These are phyloP conservation scores for Fusarium sp. DNA, from an alignment of 2,329 filamentous ascomycete genomes.

Conservation along the genomic window DNA sequence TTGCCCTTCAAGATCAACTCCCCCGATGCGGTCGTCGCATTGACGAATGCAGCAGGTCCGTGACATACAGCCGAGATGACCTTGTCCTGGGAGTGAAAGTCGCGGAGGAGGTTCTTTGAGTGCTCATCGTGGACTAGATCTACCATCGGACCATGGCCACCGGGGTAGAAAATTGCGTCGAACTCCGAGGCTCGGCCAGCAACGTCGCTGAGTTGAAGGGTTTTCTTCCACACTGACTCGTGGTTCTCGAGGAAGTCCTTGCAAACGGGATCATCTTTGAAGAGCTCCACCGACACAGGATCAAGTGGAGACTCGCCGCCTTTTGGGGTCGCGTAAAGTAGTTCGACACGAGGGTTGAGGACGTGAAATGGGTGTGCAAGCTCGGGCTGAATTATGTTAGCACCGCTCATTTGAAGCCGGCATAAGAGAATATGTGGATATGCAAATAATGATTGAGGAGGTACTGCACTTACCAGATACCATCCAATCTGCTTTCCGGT, in stretches of 20 bases:
- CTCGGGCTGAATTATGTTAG: neutral
- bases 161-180: neutral
- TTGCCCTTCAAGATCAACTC: neutral
- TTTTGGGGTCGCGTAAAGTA: neutral
- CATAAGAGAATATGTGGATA: accelerated
- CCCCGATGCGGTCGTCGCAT: neutral
- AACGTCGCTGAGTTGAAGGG: neutral
- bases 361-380: neutral
- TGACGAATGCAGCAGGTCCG: neutral
- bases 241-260: neutral
- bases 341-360: neutral
- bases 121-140: neutral
- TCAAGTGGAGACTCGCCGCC: constrained; percentile 2
- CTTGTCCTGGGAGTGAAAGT: neutral
- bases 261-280: neutral
- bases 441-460: accelerated
- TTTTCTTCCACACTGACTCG: neutral
- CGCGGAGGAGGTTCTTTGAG: neutral
- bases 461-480: neutral
- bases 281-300: neutral
- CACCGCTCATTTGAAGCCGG: accelerated
- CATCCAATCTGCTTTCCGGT: neutral
- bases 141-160: neutral
- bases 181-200: neutral
- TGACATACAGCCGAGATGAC: neutral